Evolutionary conservation across 2,329 filamentous ascomycete genomes (phyloP), one percentile per base, ranked within the genome.

Genomic region (Blastomyces silverae): DNA sequence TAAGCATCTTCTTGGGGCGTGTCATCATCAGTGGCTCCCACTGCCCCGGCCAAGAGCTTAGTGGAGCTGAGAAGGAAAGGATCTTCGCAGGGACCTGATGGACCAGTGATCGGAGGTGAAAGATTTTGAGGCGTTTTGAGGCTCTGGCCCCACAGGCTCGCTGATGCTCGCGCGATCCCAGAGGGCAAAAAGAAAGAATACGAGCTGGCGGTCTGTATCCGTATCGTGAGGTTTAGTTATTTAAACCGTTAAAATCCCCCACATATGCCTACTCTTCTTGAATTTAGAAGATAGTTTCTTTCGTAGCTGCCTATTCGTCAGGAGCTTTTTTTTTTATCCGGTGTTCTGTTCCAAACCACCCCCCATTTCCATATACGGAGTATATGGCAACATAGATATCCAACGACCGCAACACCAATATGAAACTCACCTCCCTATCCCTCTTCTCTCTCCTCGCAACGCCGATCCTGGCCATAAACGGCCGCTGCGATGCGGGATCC

Each of bases 401-500:
- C 31, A 59, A 59, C 13, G 0, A 52, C 15, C 42, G 42, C 4
- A 28, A 22, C 7, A n/a, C 20, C 10, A 28, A 20, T 46, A 61
- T 61, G 58, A 50, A 61, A 50, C 42, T 48, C 39, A 48, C 25
- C 39, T 34, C n/a, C 6, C 58, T 48, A 17, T 61, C 39, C 22
- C 42, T 61, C 42, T 6, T 50, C 17, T 13, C 58, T 10, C 25
- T 61, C 13, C 42, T 48, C 42, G 25, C n/a, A 39, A 58, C 44
- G 34, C 58, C 58, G 20, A 48, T 50, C 44, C 42, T 31, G 20
- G 58, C 58, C 15, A n/a, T 61, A 17, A 61, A 61, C 58, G 25
- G n/a, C 58, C 42, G 44, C 7, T 61, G 58, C 25, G 58, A n/a
- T 17, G 42, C 58, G 17, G 3, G 44, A 48, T 61, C 58, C 22